Conservation (phyloP, 116 monocot genomes). For the Trichopus zeylanicus region DNA sequence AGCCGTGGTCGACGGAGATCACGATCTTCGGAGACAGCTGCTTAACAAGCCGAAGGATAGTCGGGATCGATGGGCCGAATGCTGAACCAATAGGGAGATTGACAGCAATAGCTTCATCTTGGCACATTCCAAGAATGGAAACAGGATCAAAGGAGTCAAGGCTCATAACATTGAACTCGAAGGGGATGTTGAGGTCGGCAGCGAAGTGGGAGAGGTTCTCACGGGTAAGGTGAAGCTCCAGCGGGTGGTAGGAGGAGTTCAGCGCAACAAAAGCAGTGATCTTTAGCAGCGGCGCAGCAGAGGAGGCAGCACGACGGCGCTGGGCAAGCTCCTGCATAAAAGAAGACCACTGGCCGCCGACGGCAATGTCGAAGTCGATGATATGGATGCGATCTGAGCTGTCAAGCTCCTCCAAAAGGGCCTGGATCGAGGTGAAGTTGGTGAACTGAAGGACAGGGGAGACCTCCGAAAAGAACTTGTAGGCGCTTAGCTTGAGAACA, state of each 20-base stretch:
- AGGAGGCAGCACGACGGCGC: slow-evolving; percentile 15
- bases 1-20: slow-evolving; percentile 69
- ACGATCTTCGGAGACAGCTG: slow-evolving; percentile 76
- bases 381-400: slow-evolving; percentile 47
- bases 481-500: slow-evolving; percentile 57
- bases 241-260: slow-evolving; percentile 34
- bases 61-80: slow-evolving; percentile 16
- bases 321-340: slow-evolving; percentile 90
- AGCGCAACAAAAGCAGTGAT: slow-evolving; percentile 60
- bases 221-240: slow-evolving; percentile 65
- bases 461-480: slow-evolving; percentile 75
- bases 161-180: slow-evolving; percentile 49
- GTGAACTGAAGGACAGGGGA: slow-evolving; percentile 79
- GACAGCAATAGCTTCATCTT: slow-evolving; percentile 59
- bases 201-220: slow-evolving; percentile 82
- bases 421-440: slow-evolving; percentile 75
- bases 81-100: slow-evolving; percentile 51
- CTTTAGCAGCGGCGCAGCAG: slow-evolving; percentile 25
- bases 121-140: slow-evolving; percentile 27
- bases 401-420: slow-evolving; percentile 64
- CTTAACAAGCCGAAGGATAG: slow-evolving; percentile 67
- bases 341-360: slow-evolving; percentile 88
- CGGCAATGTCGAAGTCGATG: slow-evolving; percentile 75
- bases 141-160: slow-evolving; percentile 58
- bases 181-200: slow-evolving; percentile 55